Percentiles rank a stretch among this genome's conserved stretches.
These are phyloP conservation scores for Sugiyamaella boreocaroliniensis DNA, from an alignment of 805 yeast species.

Conservation along the genomic window DNA sequence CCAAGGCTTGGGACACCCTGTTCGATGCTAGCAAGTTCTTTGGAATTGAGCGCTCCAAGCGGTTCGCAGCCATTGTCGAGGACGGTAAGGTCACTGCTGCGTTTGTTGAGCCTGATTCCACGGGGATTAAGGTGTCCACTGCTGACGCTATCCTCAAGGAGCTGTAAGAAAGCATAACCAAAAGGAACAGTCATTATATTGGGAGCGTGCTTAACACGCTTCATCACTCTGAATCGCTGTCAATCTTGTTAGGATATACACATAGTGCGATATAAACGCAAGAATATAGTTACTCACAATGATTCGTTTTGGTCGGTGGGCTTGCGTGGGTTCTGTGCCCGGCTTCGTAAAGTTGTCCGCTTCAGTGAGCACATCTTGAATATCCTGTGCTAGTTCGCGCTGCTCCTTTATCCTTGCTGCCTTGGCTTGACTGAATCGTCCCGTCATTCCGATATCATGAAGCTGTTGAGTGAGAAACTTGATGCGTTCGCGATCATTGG, in stretches of 20 bases:
- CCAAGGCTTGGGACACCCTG: slow-evolving; percentile 53
- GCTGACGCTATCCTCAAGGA: slow-evolving; percentile 25
- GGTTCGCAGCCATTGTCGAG: slow-evolving; percentile 70
- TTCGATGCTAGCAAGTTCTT: slow-evolving; percentile 74
- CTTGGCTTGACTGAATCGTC: slow-evolving; percentile 24
- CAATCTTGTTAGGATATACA: not conserved
- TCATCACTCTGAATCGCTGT: not conserved
- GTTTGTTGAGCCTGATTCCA: slow-evolving; percentile 76
- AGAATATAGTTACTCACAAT: not conserved
- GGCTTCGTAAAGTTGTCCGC: slow-evolving; percentile 9
- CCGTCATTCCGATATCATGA: slow-evolving; percentile 24
- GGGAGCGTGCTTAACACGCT: not conserved
- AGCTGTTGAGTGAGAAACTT: slow-evolving; percentile 17
- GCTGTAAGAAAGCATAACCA: slow-evolving; percentile 15
- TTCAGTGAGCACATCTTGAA: slow-evolving; percentile 20
- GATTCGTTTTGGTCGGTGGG: not conserved
- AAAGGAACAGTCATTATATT: not conserved
- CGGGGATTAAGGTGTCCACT: slow-evolving; percentile 45
- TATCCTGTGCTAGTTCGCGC: slow-evolving; percentile 20
- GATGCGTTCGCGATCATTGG: slow-evolving; percentile 17
- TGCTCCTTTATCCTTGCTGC: slow-evolving; percentile 23
- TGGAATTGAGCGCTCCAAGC: slow-evolving; percentile 67
- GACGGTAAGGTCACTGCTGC: slow-evolving; percentile 63
- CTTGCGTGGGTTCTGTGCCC: not conserved
- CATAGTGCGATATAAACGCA: too few relatives aligned